Evolutionary conservation across 306 rosid genomes (phyloP), one percentile per base, ranked within the genome.

Genomic region (Pachyrhizus erosus): DNA sequence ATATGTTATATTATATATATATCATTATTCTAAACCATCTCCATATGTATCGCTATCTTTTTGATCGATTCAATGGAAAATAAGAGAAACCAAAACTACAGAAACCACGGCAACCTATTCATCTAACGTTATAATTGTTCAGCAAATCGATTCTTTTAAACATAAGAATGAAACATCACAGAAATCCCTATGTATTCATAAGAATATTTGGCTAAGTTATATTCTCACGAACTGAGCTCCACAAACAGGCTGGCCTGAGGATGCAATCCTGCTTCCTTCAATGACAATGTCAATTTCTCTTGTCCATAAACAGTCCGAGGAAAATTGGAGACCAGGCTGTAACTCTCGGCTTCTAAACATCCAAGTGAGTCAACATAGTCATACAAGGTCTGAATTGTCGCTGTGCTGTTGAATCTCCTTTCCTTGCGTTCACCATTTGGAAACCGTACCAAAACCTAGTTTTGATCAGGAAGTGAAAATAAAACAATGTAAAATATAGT

Each of bases 211-310:
- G 77, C 87, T 24, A 61, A 61, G 81, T 73, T 68, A 43, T 52
- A 17, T 43, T 71, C 46, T 84, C 83, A 87, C 73, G 80, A 87
- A 81, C 14, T 45, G 68, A 78, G 48, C 85, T 87, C 90, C 76
- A 87, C 88, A 78, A 87, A 87, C 40, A 87, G 71, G 75, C 90
- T 87, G 69, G 88, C 90, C 86, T 87, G 90, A 83, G 99, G 99
- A 87, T 96, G 98, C 86, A 96, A 89, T 68, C 98, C 97, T 12
- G 97, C 97, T 83, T 96, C 99, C 86, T 91, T 90, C 93, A 96
- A 86, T 79, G 98, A 84, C 75, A 83, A 45, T 1, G 86, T 52
- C 46, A 87, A 77, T 80, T 91, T 96, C 57, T 93, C 98, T 20
- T 87, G 79, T 26, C 94, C 98, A 62, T 91, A 96, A 74, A 89